Percentiles rank a stretch among this genome's conserved stretches.
phyloP scores from a whole-genome alignment of 2,329 filamentous ascomycete genomes.

The Spiromastix sp. region DNA sequence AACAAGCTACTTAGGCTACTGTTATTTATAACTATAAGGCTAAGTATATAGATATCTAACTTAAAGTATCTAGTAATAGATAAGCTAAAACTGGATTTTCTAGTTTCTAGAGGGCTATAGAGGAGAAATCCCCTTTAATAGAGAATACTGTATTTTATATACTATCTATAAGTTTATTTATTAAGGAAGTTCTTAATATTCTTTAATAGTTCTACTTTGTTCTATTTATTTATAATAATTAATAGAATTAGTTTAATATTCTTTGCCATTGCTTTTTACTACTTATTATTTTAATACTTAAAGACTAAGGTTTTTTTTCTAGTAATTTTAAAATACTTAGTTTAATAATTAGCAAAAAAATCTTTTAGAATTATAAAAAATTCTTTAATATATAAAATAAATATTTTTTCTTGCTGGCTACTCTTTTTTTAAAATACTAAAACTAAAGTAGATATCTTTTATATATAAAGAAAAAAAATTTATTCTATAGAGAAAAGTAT shows the following conservation, averaged over 20 bases:
- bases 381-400: neutral
- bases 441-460: conserved; percentile 18
- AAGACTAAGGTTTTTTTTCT: conserved; percentile 22
- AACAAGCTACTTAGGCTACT: conserved; percentile 68
- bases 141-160: conserved; percentile 72
- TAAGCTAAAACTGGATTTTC: conserved; percentile 84
- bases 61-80: conserved; percentile 72
- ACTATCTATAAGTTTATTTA: conserved; percentile 45
- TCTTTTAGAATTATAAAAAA: conserved; percentile 14
- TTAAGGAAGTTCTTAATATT: conserved; percentile 29
- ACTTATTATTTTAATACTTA: conserved; percentile 15
- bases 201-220: conserved; percentile 18
- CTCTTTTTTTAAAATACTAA: conserved; percentile 7
- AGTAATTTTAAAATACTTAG: conserved; percentile 19
- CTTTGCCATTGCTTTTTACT: conserved; percentile 10
- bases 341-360: conserved; percentile 21
- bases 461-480: conserved; percentile 14
- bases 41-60: conserved; percentile 76
- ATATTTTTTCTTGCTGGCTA: neutral
- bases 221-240: conserved; percentile 13
- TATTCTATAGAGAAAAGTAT: conserved; percentile 13
- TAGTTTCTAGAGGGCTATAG: conserved; percentile 71
- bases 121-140: conserved; percentile 74
- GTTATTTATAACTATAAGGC: conserved; percentile 73
- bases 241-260: conserved; percentile 6